Conservation (phyloP, 2,329 filamentous ascomycete genomes). For the Chaetomium sp. region DNA sequence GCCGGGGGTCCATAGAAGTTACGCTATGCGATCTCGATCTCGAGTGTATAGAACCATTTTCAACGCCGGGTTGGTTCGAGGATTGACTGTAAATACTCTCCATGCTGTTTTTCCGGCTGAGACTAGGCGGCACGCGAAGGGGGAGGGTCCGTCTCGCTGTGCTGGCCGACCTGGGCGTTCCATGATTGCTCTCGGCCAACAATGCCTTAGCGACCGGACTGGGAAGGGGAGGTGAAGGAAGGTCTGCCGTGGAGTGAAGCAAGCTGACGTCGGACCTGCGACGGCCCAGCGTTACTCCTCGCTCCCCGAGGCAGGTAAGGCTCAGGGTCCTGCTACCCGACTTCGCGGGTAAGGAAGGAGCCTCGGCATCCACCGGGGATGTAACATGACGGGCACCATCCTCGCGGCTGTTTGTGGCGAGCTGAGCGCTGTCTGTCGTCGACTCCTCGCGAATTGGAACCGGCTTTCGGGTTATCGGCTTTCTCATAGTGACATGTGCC, state of each 20-base stretch:
- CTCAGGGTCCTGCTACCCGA: conserved; percentile 38
- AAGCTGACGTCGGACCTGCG: conserved; percentile 21
- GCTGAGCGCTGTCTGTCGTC: conserved; percentile 16
- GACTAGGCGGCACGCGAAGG: conserved; percentile 40
- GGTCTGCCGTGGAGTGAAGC: conserved; percentile 19
- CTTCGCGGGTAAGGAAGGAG: not conserved
- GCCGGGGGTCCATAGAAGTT: conserved; percentile 35
- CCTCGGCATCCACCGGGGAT: not conserved
- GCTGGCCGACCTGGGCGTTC: conserved; percentile 47
- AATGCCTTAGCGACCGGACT: conserved; percentile 37
- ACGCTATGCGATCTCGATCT: conserved; percentile 29
- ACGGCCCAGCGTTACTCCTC: conserved; percentile 31
- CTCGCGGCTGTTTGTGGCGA: conserved; percentile 19
- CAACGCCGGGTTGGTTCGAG: conserved; percentile 27
- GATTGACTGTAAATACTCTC: conserved; percentile 37
- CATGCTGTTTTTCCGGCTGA: conserved; percentile 38
- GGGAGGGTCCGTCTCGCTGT: conserved; percentile 44
- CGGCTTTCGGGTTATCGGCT: conserved; percentile 41
- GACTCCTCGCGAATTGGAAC: conserved; percentile 31
- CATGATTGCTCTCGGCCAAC: conserved; percentile 38
- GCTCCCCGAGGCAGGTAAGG: conserved; percentile 39
- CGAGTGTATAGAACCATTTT: conserved; percentile 22
- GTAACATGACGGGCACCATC: no score
- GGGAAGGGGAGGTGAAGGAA: conserved; percentile 33
- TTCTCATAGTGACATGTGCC: conserved; percentile 39